Evolutionary conservation across 345 rosid genomes (phyloP), one percentile per base, ranked within the genome.

Genomic region (Litchi chinensis): DNA sequence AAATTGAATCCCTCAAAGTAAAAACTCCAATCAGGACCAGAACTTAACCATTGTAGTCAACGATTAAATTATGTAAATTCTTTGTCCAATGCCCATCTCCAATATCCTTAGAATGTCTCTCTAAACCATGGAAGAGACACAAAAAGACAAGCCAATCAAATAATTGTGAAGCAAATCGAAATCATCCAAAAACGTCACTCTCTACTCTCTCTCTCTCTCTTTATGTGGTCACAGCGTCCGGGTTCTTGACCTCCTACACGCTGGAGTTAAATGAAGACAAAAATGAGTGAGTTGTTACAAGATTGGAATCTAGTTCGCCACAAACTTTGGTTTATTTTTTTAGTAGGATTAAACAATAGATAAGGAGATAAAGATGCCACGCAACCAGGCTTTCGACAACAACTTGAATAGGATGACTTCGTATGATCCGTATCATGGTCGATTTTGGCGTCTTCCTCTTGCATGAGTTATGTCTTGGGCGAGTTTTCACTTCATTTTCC

Each of bases 341-440:
- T 21, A 21, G n/a, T 8, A 12, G 3, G 44, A 7, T 52, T 56
- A 22, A 21, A 40, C 37, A 60, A 60, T 10, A 7, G 5, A 60
- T 60, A 69, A 76, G 28, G 50, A 65, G 86, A 83, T 77, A 81
- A 60, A 19, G 78, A 81, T 62, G 86, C 77, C 83, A 83, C 81
- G 76, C 52, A 57, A 12, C 40, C 52, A 6, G 64, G 15, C 21
- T 19, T 19, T 15, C 12, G 77, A 77, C 78, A 77, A 6, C 57
- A 77, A 79, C 65, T 77, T 68, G 82, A 40, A 80, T 2, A 6
- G 63, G 9, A 19, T 75, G 83, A 46, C 1, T 69, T 32, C 26
- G 54, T 63, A 72, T 10, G 19, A 15, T 60, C 48, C 50, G 46
- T 70, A 60, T 68, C 18, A 64, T 39, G 65, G 41, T 37, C 22